A percentile compares a stretch with the other conserved stretches of the same genome.
Evolutionary conservation across 225 moss, liverwort and hornwort genomes (phyloP).

Genomic region (Pleurozium schreberi): DNA sequence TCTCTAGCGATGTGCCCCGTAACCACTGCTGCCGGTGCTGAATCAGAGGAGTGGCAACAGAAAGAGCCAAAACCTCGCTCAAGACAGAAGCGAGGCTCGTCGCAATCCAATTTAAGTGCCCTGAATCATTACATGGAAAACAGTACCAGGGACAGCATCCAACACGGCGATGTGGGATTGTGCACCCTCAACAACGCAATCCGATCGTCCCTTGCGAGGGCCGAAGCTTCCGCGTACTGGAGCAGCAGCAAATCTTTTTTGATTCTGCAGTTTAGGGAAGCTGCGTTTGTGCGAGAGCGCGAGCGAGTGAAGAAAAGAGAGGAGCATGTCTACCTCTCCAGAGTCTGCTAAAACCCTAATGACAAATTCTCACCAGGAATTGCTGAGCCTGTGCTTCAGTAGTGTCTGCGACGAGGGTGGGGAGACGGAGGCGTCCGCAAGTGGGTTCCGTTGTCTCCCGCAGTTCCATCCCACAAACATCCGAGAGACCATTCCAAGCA

Average conservation of each 20-base stretch:
- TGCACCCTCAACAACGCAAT: too few species aligned
- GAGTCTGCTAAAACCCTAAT: neutral
- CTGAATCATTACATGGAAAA: neutral
- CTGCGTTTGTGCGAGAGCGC: neutral
- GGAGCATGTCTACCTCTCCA: neutral
- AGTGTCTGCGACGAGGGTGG: neutral
- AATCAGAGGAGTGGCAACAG: neutral
- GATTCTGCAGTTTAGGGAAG: neutral
- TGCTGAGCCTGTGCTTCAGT: too few species aligned
- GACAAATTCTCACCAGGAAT: neutral
- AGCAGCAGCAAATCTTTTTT: neutral
- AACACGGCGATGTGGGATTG: too few species aligned
- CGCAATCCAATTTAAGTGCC: neutral
- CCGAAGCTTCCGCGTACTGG: neutral
- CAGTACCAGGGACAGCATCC: neutral
- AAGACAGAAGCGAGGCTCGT: neutral
- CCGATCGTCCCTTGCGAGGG: too few species aligned
- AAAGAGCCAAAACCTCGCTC: neutral
- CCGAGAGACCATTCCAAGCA: neutral
- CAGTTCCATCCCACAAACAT: neutral
- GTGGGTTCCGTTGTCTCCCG: neutral
- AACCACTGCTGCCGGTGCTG: neutral
- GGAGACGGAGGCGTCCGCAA: neutral
- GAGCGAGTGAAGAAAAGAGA: neutral
- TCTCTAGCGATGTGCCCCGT: neutral